A percentile compares a stretch with the other conserved stretches of the same genome.
Evolutionary conservation across 83 land plant species (phyloP).

Genomic region (Picea engelmannii): DNA sequence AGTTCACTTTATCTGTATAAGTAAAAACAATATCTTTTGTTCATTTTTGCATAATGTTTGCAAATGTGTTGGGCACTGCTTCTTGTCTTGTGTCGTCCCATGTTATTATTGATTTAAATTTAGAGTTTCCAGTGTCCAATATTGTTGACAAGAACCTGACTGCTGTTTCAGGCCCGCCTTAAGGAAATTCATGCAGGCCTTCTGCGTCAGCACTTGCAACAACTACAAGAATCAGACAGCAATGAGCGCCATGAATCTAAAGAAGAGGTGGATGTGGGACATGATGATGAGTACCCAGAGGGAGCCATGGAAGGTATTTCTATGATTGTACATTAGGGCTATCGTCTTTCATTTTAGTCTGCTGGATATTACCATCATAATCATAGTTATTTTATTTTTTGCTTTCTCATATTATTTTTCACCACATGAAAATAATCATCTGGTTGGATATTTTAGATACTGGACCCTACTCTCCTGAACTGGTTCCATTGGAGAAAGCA

Average conservation of each 20-base stretch:
- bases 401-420: not conserved
- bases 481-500: conserved; percentile 25
- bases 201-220: conserved; percentile 76
- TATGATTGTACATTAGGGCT: not conserved
- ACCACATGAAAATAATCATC: not conserved
- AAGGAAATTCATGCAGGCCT: conserved; percentile 88
- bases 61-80: too few species aligned
- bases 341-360: conserved; percentile 5
- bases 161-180: conserved; percentile 66
- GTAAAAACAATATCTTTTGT: not conserved
- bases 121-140: too few species aligned
- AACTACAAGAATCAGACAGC: conserved; percentile 56
- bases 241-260: conserved; percentile 25
- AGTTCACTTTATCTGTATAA: not conserved
- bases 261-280: conserved; percentile 22
- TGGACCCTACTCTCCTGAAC: conserved; percentile 62
- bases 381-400: conserved; percentile 5
- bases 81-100: not conserved
- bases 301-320: conserved; percentile 25
- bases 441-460: conserved; percentile 33
- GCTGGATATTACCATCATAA: conserved; percentile 25
- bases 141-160: not conserved
- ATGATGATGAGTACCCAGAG: conserved; percentile 18
- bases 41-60: too few species aligned
- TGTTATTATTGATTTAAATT: conserved; percentile 1